These are phyloP conservation scores for Phialocephala subalpina DNA, from an alignment of 2,329 filamentous ascomycete species.

Conservation along the genomic window DNA sequence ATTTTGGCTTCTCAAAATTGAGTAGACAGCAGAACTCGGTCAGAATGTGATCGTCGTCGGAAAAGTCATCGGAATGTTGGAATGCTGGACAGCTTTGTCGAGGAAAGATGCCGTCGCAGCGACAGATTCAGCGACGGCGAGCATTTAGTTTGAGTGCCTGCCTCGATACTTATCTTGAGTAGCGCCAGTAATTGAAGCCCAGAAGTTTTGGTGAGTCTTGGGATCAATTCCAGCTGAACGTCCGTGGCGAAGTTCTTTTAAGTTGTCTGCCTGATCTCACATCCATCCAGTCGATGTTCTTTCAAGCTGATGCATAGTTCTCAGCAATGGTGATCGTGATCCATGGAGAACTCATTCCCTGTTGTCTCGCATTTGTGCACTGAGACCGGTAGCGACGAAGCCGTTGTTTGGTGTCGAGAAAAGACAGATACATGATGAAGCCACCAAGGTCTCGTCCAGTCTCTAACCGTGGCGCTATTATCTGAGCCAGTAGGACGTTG, in stretches of 20 bases:
- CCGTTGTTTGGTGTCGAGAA: background rate
- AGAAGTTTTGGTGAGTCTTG: background rate
- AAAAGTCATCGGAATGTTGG: background rate
- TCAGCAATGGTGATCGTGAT: no score
- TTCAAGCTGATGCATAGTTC: no score
- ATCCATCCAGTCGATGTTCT: no score
- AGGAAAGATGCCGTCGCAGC: background rate
- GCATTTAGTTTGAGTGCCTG: background rate
- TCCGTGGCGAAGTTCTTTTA: background rate
- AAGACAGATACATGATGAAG: background rate
- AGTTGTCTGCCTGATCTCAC: background rate
- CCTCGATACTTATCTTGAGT: background rate
- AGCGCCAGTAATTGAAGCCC: background rate
- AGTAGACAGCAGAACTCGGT: no score
- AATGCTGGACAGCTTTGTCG: constrained; percentile 5
- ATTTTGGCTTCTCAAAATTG: background rate
- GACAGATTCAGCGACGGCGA: background rate
- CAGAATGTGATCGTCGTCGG: background rate
- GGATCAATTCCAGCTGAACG: background rate
- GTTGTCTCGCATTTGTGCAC: background rate
- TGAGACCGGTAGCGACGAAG: background rate
- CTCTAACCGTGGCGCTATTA: background rate
- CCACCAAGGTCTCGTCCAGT: background rate
- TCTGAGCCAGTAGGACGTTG: background rate
- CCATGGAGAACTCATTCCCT: no score